Evolutionary conservation across 139 green algal genomes (phyloP), one percentile per base, ranked within the genome.

Genomic region (Dunaliella primolecta): DNA sequence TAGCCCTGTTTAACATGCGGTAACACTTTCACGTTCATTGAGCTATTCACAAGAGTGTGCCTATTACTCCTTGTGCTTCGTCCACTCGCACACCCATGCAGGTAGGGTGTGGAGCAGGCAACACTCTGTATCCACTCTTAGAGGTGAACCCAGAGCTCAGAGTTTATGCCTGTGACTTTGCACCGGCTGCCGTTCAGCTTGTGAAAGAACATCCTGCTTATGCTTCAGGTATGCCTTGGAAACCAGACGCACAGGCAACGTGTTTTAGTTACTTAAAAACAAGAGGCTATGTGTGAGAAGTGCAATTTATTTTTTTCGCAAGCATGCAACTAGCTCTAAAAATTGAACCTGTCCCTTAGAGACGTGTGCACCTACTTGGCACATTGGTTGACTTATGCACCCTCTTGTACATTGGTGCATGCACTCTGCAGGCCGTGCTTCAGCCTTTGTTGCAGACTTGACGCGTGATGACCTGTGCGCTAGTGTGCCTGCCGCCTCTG

Each of bases 71-170:
- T 32, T 77, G 71, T 32, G 29, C 29, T 77, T 77, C 29, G 15
- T 35, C 71, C 2, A 21, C 23, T 31, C 37, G 57, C 30, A 64
- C 7, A 0, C 56, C 27, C 30, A 25, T 71, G n/a, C 87, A 98
- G 95, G 93, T 98, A 3, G 97, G 97, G 29, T 99, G 97, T 86
- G 97, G 97, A 3, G 96, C 92, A 0, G 97, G 97, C 82, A 99
- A 99, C 90, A 94, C 94, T 24, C 86, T 95, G 31, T 98, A 93
- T 84, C 97, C 97, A 0, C 85, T 99, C 72, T 84, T 98, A 7
- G 92, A 96, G 46, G 3, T 91, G 33, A 94, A 97, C 85, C 86
- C 90, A 0, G 30, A 89, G 2, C 80, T 90, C 21, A 76, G 81
- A 0, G 89, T 98, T 2, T 96, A 95, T 81, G 95, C 94, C 46